Conservation (phyloP, 2,329 filamentous ascomycete genomes). For the Penicillium decumbens region DNA sequence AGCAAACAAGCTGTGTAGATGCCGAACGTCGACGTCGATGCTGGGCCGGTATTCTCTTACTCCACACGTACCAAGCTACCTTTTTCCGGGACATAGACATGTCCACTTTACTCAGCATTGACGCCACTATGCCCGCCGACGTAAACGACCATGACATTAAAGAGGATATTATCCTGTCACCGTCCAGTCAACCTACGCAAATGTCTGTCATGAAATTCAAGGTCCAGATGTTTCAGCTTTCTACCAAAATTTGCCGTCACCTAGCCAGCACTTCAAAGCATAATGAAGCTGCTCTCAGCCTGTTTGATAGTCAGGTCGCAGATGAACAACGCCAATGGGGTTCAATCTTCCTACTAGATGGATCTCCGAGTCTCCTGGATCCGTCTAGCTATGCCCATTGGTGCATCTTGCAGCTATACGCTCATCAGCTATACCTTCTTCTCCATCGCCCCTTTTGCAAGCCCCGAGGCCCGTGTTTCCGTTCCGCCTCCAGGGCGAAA, state of each 20-base stretch:
- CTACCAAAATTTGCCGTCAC: slow-evolving; percentile 24
- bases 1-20: slow-evolving; percentile 16
- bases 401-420: slow-evolving; percentile 30
- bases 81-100: slow-evolving; percentile 22
- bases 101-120: slow-evolving; percentile 24
- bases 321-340: slow-evolving; percentile 21
- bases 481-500: slow-evolving; percentile 9
- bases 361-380: slow-evolving; percentile 16
- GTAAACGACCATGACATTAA: slow-evolving; percentile 24
- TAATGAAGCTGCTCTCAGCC: slow-evolving; percentile 2
- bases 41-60: slow-evolving; percentile 31
- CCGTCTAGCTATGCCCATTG: slow-evolving; percentile 25
- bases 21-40: slow-evolving; percentile 28
- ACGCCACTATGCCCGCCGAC: slow-evolving; percentile 19
- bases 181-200: slow-evolving; percentile 24
- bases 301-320: slow-evolving; percentile 14
- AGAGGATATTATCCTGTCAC: slow-evolving; percentile 2
- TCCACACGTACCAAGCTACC: slow-evolving; percentile 33
- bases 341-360: slow-evolving; percentile 12
- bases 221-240: slow-evolving; percentile 27
- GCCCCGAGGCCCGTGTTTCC: slow-evolving; percentile 1
- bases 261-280: slow-evolving; percentile 8
- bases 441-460: slow-evolving; percentile 25
- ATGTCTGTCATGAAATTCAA: slow-evolving; percentile 33
- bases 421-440: slow-evolving; percentile 29